Evolutionary conservation across 2,329 filamentous ascomycete genomes (phyloP).

Genomic region (Fusarium proliferatum): DNA sequence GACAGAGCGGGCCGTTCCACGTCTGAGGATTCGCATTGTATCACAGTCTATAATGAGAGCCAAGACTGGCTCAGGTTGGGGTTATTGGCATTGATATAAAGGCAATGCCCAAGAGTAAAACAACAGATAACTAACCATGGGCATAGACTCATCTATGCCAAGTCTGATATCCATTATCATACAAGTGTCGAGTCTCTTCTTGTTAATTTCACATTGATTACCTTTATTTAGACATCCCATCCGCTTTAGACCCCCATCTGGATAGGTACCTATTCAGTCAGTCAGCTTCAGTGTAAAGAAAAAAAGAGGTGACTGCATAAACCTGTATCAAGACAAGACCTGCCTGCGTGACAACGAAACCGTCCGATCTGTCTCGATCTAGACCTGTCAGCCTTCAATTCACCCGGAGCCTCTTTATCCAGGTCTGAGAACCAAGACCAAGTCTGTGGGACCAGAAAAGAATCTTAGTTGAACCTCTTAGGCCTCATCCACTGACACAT

Average conservation of each 20-base stretch:
- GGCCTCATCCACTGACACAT: constrained; percentile 26
- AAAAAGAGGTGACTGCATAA: constrained; percentile 18
- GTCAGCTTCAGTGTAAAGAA: background rate
- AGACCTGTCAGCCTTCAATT: background rate
- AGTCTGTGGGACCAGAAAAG: background rate
- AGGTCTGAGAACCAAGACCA: background rate
- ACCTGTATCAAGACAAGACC: background rate
- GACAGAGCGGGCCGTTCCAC: constrained; percentile 33
- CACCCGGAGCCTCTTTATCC: background rate
- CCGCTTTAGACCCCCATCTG: constrained; percentile 15
- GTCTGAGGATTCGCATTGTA: constrained; percentile 20
- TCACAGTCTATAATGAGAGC: constrained; percentile 1
- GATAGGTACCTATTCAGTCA: background rate
- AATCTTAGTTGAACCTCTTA: constrained; percentile 18
- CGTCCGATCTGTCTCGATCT: background rate
- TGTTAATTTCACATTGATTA: constrained; percentile 7
- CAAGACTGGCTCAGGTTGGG: constrained; percentile 5
- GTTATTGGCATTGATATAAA: constrained; percentile 1
- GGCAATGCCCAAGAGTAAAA: background rate
- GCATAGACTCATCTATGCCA: background rate
- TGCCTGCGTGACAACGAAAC: constrained; percentile 4
- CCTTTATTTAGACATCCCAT: constrained; percentile 6
- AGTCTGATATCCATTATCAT: background rate
- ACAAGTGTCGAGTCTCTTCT: constrained; percentile 4
- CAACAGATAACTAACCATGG: background rate